Percentiles rank a stretch among this genome's conserved stretches.
These are phyloP conservation scores for Trichoderma harzianum DNA, from an alignment of 2,329 filamentous ascomycete species.

Conservation along the genomic window DNA sequence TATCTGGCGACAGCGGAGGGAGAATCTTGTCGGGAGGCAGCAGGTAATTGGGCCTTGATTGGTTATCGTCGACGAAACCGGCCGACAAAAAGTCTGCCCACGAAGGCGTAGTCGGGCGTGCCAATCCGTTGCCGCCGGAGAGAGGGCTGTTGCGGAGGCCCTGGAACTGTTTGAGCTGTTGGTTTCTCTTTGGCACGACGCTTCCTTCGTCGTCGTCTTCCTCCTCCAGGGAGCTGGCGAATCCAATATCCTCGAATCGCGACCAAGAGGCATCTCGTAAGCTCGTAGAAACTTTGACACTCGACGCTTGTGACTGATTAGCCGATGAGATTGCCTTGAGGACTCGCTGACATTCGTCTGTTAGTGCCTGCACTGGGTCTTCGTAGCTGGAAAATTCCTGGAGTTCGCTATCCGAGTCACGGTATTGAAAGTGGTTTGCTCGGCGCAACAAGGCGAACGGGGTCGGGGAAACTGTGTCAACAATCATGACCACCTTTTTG, in stretches of 20 bases:
- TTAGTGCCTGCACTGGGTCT: slow-evolving; percentile 82
- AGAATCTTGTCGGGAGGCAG: slow-evolving; percentile 90
- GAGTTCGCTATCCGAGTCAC: slow-evolving; percentile 80
- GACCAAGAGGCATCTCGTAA: slow-evolving; percentile 91
- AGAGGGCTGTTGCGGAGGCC: slow-evolving; percentile 64
- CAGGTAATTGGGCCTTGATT: slow-evolving; percentile 64
- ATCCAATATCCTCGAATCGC: slow-evolving; percentile 91
- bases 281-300: slow-evolving; percentile 66
- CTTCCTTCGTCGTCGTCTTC: slow-evolving; percentile 62
- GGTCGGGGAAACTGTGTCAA: slow-evolving; percentile 89
- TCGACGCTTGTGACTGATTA: slow-evolving; percentile 78
- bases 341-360: slow-evolving; percentile 90
- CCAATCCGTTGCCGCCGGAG: slow-evolving; percentile 62
- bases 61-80: slow-evolving; percentile 78
- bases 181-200: slow-evolving; percentile 37
- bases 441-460: slow-evolving; percentile 87
- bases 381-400: slow-evolving; percentile 84
- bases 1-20: slow-evolving; percentile 67
- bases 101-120: slow-evolving; percentile 87
- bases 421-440: slow-evolving; percentile 92
- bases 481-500: slow-evolving; percentile 92
- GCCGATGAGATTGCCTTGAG: slow-evolving; percentile 81
- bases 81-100: slow-evolving; percentile 98
- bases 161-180: slow-evolving; percentile 26
- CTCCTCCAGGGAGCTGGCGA: slow-evolving; percentile 71